Evolutionary conservation across 2,329 filamentous ascomycete species (phyloP).

Genomic region (Epichloe festucae): DNA sequence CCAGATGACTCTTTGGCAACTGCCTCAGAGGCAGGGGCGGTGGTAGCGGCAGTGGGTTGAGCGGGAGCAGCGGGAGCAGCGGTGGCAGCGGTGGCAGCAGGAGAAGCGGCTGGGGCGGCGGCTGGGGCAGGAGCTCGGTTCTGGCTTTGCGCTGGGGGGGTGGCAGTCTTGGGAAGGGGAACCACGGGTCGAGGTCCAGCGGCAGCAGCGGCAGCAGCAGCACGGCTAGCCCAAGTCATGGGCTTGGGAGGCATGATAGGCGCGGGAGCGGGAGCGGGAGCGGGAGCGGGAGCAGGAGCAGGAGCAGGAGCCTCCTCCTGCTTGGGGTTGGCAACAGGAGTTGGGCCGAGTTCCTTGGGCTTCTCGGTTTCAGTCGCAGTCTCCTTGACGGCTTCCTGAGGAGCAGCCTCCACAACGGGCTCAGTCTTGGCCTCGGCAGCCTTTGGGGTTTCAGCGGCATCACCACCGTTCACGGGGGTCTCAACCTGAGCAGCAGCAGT

Average conservation of each 20-base stretch:
- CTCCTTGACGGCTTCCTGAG: slow-evolving; percentile 41
- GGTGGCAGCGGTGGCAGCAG: slow-evolving; percentile 29
- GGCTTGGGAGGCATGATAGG: slow-evolving; percentile 40
- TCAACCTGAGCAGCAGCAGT: slow-evolving; percentile 10
- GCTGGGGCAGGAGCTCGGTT: slow-evolving; percentile 33
- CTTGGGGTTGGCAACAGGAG: slow-evolving; percentile 34
- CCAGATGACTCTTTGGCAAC: slow-evolving; percentile 37
- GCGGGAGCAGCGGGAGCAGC: slow-evolving; percentile 20
- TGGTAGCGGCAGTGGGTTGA: slow-evolving; percentile 21
- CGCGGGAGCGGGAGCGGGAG: slow-evolving; percentile 25
- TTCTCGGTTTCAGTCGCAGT: slow-evolving; percentile 46
- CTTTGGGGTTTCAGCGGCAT: slow-evolving; percentile 18
- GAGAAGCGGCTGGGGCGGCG: slow-evolving; percentile 24
- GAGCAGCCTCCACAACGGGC: slow-evolving; percentile 22
- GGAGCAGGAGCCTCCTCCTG: slow-evolving; percentile 28
- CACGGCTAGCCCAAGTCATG: slow-evolving; percentile 63
- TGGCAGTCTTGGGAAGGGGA: slow-evolving; percentile 44
- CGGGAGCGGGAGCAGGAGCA: slow-evolving; percentile 25
- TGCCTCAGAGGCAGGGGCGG: slow-evolving; percentile 26
- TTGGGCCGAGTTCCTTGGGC: slow-evolving; percentile 50
- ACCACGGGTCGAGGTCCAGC: slow-evolving; percentile 40
- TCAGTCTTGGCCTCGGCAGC: slow-evolving; percentile 19
- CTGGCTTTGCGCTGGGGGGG: slow-evolving; percentile 35
- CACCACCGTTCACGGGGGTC: slow-evolving; percentile 1
- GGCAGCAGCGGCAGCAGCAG: slow-evolving; percentile 46